Percentiles rank a stretch among this genome's conserved stretches.
Evolutionary conservation across 345 rosid species (phyloP).

Genomic region (Microthlaspi erraticum): DNA sequence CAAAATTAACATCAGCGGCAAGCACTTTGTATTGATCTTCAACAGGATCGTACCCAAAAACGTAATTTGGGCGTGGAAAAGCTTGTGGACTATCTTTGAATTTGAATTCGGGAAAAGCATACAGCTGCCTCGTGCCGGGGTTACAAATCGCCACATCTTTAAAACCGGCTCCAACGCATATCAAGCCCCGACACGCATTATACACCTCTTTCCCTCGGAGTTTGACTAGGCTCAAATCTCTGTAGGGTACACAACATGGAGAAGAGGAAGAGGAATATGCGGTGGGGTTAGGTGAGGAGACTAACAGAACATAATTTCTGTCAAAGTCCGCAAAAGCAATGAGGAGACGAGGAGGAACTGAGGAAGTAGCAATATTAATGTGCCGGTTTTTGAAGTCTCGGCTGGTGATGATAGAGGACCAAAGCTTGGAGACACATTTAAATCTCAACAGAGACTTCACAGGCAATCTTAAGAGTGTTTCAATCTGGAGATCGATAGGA

Average conservation of each 20-base stretch:
- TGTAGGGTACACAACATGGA: not conserved
- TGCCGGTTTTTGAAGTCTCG: not conserved
- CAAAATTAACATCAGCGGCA: not conserved
- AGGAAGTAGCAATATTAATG: not conserved
- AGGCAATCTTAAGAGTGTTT: not conserved
- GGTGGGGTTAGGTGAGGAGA: not conserved
- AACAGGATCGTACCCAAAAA: conserved; percentile 8
- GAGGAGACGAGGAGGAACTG: not conserved
- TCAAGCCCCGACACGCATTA: not conserved
- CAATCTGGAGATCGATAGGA: not conserved
- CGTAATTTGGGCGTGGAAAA: not conserved
- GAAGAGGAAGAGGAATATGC: not conserved
- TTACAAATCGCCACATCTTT: not conserved
- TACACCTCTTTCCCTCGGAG: not conserved
- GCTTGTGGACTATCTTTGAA: not conserved
- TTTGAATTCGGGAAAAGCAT: not conserved
- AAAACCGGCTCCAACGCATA: not conserved
- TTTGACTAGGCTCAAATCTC: not conserved
- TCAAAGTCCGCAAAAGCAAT: not conserved
- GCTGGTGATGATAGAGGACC: conserved; percentile 3
- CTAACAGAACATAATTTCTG: not conserved
- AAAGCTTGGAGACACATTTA: conserved; percentile 11
- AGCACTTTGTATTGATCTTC: conserved; percentile 21
- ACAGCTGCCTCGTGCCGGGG: not conserved
- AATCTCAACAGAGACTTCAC: not conserved